Evolutionary conservation across 208 protist genomes (phyloP).

Genomic region (Lotmaria passim): DNA sequence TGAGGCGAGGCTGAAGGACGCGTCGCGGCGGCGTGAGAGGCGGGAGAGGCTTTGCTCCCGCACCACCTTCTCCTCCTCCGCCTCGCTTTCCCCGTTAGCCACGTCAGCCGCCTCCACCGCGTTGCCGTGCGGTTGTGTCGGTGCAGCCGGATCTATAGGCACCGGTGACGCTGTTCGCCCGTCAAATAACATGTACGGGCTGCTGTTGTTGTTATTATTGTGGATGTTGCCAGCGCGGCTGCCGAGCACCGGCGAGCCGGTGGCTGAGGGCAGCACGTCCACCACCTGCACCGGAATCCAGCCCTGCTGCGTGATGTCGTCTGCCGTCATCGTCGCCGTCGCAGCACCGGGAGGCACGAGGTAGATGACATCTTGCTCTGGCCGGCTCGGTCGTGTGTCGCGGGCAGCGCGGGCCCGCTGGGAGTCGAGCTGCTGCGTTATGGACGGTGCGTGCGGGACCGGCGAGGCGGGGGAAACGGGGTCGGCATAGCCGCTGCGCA

Average conservation of each 20-base stretch:
- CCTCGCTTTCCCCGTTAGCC: not conserved
- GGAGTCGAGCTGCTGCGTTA: conserved; percentile 20
- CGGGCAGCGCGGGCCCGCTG: conserved; percentile 29
- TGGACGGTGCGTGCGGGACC: conserved; percentile 20
- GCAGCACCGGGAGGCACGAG: conserved; percentile 26
- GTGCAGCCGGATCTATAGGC: conserved; percentile 19
- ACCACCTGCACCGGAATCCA: conserved; percentile 52
- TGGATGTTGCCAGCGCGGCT: not conserved
- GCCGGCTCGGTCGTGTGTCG: conserved; percentile 18
- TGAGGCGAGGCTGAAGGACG: conserved; percentile 25
- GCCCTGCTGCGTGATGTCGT: conserved; percentile 37
- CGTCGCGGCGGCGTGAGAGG: not conserved
- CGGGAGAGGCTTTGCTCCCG: conserved; percentile 11
- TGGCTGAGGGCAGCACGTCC: conserved; percentile 4
- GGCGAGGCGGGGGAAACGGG: conserved; percentile 23
- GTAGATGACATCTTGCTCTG: conserved; percentile 35
- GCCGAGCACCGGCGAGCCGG: not conserved
- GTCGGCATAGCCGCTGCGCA: conserved; percentile 1
- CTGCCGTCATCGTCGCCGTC: conserved; percentile 30
- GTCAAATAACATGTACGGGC: not conserved
- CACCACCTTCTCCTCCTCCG: not conserved
- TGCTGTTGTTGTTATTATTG: conserved; percentile 9
- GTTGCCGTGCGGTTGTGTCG: not conserved
- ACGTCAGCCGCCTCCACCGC: not conserved
- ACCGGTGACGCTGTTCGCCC: conserved; percentile 23